Evolutionary conservation across 2,329 filamentous ascomycete species (phyloP).

Genomic region (Hymenoscyphus repandus): DNA sequence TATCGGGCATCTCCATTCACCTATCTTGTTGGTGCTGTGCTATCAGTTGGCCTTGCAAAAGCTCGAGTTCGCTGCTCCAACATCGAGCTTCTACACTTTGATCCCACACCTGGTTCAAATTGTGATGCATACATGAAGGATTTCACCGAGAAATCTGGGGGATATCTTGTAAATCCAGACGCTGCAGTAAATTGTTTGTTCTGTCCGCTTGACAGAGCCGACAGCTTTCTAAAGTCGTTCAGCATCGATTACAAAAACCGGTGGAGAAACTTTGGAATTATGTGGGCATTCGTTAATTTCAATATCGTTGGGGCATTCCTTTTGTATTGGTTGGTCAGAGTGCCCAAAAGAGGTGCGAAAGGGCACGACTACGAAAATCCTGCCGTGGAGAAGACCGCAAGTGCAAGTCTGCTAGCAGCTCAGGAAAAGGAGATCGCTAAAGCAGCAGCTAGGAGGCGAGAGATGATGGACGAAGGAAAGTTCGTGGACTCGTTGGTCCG

Average conservation of each 20-base stretch:
- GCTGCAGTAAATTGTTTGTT: slow-evolving; percentile 50
- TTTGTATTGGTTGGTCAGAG: slow-evolving; percentile 47
- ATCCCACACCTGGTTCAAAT: slow-evolving; percentile 51
- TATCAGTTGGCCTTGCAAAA: slow-evolving; percentile 66
- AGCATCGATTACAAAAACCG: slow-evolving; percentile 50
- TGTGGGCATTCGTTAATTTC: slow-evolving; percentile 40
- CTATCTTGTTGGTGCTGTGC: slow-evolving; percentile 71
- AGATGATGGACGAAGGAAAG: slow-evolving; percentile 2
- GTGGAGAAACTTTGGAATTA: slow-evolving; percentile 64
- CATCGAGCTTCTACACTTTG: slow-evolving; percentile 66
- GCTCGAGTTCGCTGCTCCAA: slow-evolving; percentile 58
- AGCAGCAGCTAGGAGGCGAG: neutral
- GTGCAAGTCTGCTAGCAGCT: neutral
- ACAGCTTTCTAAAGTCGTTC: slow-evolving; percentile 44
- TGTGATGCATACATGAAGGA: slow-evolving; percentile 53
- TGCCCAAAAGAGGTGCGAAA: slow-evolving; percentile 35
- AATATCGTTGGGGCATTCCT: slow-evolving; percentile 48
- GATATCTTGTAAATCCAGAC: slow-evolving; percentile 45
- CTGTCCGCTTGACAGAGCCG: slow-evolving; percentile 48
- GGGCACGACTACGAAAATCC: neutral
- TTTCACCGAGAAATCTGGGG: slow-evolving; percentile 47
- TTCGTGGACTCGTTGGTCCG: neutral
- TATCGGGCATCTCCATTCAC: slow-evolving; percentile 79
- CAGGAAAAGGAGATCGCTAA: slow-evolving; percentile 2
- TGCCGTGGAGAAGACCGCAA: no score